Evolutionary conservation across 163 green algal genomes (phyloP).

Genomic region (Chlorella variabilis): DNA sequence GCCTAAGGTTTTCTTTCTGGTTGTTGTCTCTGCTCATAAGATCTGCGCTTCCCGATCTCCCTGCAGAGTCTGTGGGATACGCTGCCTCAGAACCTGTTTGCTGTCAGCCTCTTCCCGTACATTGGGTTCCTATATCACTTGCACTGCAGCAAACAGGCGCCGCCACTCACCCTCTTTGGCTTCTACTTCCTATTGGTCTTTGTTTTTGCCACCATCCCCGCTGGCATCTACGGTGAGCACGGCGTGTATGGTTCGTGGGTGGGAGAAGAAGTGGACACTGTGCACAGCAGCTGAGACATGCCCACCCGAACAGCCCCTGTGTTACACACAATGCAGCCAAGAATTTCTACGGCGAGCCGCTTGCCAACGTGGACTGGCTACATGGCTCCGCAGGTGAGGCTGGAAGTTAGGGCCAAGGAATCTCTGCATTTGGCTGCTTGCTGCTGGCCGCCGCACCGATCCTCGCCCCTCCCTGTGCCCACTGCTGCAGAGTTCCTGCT

Average conservation of each 20-base stretch:
- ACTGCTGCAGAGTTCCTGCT: conserved; percentile 90
- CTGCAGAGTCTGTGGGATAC: conserved; percentile 62
- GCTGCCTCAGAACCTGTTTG: conserved; percentile 91
- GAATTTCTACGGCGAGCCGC: conserved; percentile 76
- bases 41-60: too few relatives aligned
- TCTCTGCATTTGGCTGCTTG: too few relatives aligned
- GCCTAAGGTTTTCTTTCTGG: too few relatives aligned
- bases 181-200: conserved; percentile 99
- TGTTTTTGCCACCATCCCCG: conserved; percentile 94
- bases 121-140: conserved; percentile 88
- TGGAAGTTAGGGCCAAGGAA: too few relatives aligned
- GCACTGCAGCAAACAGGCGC: conserved; percentile 61
- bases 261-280: too few relatives aligned
- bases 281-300: background rate
- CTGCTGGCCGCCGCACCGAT: too few relatives aligned
- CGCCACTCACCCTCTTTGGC: conserved; percentile 81
- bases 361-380: conserved; percentile 98
- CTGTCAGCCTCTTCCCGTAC: conserved; percentile 91
- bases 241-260: too few relatives aligned
- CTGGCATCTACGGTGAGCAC: conserved; percentile 89
- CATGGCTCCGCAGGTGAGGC: conserved; percentile 78
- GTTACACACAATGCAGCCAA: conserved; percentile 76
- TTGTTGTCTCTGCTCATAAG: too few relatives aligned
- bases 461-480: too few relatives aligned
- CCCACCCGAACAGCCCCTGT: background rate